Conservation (phyloP, 345 rosid genomes). For the Ceriops decandra region DNA sequence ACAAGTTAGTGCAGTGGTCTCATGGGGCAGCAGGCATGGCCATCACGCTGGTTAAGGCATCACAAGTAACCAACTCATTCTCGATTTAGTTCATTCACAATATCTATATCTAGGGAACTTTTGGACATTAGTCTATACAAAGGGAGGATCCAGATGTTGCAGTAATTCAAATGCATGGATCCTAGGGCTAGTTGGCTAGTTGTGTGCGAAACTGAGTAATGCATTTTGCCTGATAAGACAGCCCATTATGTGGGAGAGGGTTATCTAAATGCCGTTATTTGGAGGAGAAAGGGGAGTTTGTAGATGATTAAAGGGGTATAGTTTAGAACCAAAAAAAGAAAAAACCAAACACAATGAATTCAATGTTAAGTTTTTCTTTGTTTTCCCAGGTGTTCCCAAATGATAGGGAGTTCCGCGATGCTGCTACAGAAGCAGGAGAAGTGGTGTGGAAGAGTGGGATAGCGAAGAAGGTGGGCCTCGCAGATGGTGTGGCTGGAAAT, state of each 20-base stretch:
- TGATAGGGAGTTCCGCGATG: conserved; percentile 71
- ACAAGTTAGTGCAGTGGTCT: conserved; percentile 86
- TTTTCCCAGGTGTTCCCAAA: conserved; percentile 47
- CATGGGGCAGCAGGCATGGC: conserved; percentile 82
- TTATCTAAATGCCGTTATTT: no score
- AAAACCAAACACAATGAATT: no score
- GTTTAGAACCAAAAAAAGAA: no score
- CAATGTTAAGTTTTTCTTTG: not conserved
- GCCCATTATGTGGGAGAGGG: no score
- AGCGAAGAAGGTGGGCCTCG: conserved; percentile 72
- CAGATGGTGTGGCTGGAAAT: conserved; percentile 77
- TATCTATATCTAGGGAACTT: not conserved
- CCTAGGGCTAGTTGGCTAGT: no score
- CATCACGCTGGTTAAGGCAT: conserved; percentile 77
- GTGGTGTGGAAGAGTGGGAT: conserved; percentile 91
- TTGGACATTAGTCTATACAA: not conserved
- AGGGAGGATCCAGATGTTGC: not conserved
- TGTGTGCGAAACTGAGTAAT: no score
- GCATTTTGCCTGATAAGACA: no score
- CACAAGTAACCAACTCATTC: conserved; percentile 40
- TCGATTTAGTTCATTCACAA: not conserved
- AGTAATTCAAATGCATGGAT: no score
- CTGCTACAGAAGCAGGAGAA: conserved; percentile 93
- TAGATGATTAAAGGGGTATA: no score
- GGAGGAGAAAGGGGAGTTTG: no score